These are phyloP conservation scores for Daldinia sp. DNA, from an alignment of 2,329 filamentous ascomycete species.

Conservation along the genomic window DNA sequence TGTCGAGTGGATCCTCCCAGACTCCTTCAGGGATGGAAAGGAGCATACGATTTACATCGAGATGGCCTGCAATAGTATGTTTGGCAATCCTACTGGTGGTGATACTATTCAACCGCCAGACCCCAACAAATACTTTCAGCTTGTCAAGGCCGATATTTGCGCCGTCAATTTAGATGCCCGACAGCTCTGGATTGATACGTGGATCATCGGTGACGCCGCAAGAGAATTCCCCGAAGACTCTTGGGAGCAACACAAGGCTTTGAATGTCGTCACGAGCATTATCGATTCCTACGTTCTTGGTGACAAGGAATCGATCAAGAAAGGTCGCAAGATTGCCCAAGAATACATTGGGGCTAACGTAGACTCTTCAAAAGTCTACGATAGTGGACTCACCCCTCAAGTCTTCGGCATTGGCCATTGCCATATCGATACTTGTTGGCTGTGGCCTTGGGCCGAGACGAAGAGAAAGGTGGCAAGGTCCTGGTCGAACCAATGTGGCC, in stretches of 20 bases:
- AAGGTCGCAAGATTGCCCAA: conserved; percentile 82
- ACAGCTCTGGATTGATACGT: conserved; percentile 88
- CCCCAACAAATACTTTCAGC: conserved; percentile 81
- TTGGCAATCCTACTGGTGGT: conserved; percentile 85
- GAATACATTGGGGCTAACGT: conserved; percentile 83
- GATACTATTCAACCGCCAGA: conserved; percentile 89
- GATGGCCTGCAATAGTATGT: conserved; percentile 99
- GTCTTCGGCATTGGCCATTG: conserved; percentile 94
- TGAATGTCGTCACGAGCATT: conserved; percentile 84
- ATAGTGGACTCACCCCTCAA: conserved; percentile 74
- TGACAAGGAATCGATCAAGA: conserved; percentile 77
- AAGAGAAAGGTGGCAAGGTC: conserved; percentile 95
- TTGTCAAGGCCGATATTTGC: conserved; percentile 83
- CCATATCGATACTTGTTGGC: conserved; percentile 97
- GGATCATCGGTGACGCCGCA: conserved; percentile 93
- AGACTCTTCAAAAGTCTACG: conserved; percentile 85
- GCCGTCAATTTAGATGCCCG: conserved; percentile 88
- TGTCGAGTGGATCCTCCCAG: conserved; percentile 88
- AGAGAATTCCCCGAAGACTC: conserved; percentile 89
- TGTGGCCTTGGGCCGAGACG: conserved; percentile 98
- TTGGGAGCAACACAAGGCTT: conserved; percentile 87
- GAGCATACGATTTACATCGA: conserved; percentile 93
- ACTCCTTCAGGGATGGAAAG: conserved; percentile 82
- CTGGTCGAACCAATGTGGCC: conserved; percentile 95
- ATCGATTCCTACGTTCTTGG: conserved; percentile 89